Percentiles rank a stretch among this genome's conserved stretches.
These are phyloP conservation scores for Striga asiatica DNA, from an alignment of 257 asterid genomes.

Conservation along the genomic window DNA sequence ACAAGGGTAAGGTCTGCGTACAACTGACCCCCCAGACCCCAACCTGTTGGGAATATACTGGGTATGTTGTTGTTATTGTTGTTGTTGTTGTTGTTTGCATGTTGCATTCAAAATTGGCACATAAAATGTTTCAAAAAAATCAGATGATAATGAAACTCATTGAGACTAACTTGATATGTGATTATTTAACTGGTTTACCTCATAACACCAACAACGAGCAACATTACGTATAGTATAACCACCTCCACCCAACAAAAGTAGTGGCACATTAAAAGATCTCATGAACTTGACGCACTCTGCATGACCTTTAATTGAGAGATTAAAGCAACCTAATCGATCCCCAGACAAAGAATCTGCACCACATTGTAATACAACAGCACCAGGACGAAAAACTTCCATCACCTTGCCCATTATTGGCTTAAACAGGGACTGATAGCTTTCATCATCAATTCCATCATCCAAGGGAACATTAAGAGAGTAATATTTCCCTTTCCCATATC, in stretches of 20 bases:
- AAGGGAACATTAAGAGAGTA: conserved; percentile 55
- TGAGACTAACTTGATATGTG: conserved; percentile 6
- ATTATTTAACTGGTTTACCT: conserved; percentile 24
- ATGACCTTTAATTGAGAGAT: conserved; percentile 56
- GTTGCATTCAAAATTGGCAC: not conserved
- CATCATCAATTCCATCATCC: conserved; percentile 60
- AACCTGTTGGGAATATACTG: too few species aligned
- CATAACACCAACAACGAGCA: conserved; percentile 69
- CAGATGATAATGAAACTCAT: not conserved
- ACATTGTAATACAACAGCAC: conserved; percentile 56
- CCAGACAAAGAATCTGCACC: conserved; percentile 64
- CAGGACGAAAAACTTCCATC: conserved; percentile 50
- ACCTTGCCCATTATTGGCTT: conserved; percentile 57
- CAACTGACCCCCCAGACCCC: too few species aligned
- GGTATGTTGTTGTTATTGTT: too few species aligned
- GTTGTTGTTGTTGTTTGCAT: not conserved
- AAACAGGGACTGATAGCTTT: conserved; percentile 49
- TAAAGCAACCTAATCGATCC: conserved; percentile 56
- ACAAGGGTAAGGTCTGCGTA: too few species aligned
- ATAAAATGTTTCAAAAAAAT: conserved; percentile 1
- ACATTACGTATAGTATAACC: conserved; percentile 62
- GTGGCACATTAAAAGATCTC: conserved; percentile 58
- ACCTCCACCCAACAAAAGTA: conserved; percentile 53
- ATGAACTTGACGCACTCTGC: conserved; percentile 52
- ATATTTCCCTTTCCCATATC: conserved; percentile 50